Percentiles rank a stretch among this genome's conserved stretches.
phyloP scores from a whole-genome alignment of 805 yeast genomes.

The Tetrapisispora nanseiensis region DNA sequence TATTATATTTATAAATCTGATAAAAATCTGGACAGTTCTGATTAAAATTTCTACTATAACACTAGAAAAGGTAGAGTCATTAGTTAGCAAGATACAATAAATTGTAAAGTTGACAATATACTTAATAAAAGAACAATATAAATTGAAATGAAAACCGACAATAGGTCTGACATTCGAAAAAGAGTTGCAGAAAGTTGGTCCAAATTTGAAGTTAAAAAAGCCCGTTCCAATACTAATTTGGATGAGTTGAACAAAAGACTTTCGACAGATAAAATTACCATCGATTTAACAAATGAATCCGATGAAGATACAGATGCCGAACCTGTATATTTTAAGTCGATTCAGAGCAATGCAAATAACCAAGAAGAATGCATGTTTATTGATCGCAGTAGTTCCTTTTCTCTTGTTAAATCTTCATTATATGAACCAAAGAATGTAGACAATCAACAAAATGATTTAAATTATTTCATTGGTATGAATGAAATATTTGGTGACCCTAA shows the following conservation, averaged over 20 bases:
- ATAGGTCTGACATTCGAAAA: constrained; percentile 9
- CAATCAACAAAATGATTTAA: constrained; percentile 3
- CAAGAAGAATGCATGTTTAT: not conserved
- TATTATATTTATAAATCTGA: too few relatives aligned
- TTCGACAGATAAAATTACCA: constrained; percentile 2
- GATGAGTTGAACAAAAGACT: not conserved
- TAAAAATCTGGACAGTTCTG: too few relatives aligned
- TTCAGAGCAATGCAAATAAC: too few relatives aligned
- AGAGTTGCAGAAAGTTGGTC: constrained; percentile 15
- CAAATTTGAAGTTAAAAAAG: constrained; percentile 4
- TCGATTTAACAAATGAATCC: constrained; percentile 7
- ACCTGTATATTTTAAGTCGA: not conserved
- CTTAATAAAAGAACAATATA: too few relatives aligned
- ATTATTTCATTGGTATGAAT: constrained; percentile 18
- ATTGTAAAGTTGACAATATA: too few relatives aligned
- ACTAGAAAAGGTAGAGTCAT: too few relatives aligned
- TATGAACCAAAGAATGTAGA: constrained; percentile 9
- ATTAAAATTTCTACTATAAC: too few relatives aligned
- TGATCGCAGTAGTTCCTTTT: constrained; percentile 7
- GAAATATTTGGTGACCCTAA: constrained; percentile 30
- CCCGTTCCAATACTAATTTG: not conserved
- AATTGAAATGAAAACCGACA: not conserved
- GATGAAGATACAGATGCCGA: constrained; percentile 4
- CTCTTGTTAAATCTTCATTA: constrained; percentile 15
- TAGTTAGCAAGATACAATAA: too few relatives aligned